Conservation (phyloP, 768 basidiomycete species). For the Tricholoma furcatifolium region DNA sequence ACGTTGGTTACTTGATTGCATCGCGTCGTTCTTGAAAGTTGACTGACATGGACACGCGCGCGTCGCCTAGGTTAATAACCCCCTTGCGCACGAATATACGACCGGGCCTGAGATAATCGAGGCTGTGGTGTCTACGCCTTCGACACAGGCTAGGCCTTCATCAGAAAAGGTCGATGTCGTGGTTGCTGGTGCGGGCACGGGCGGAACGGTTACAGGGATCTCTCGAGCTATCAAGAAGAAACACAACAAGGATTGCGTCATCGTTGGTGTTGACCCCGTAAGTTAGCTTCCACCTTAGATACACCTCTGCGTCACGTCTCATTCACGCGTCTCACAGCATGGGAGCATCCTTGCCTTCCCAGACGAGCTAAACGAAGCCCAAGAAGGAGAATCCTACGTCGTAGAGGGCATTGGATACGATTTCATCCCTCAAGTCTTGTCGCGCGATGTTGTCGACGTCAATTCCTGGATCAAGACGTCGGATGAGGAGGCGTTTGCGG, state of each 20-base stretch:
- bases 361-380: slow-evolving; percentile 55
- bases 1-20: slow-evolving; percentile 41
- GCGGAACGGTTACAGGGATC: slow-evolving; percentile 91
- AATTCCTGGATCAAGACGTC: slow-evolving; percentile 84
- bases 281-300: slow-evolving; percentile 20
- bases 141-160: slow-evolving; percentile 54
- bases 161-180: slow-evolving; percentile 79
- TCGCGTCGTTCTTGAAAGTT: slow-evolving; percentile 11
- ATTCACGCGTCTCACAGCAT: slow-evolving; percentile 41
- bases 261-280: slow-evolving; percentile 93
- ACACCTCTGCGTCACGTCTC: not conserved
- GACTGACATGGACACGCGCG: no score
- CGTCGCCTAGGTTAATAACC: slow-evolving; percentile 68
- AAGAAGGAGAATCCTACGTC: slow-evolving; percentile 55
- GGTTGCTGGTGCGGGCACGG: slow-evolving; percentile 89
- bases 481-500: slow-evolving; percentile 79
- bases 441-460: slow-evolving; percentile 56
- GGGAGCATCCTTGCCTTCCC: slow-evolving; percentile 88
- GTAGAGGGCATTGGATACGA: slow-evolving; percentile 99
- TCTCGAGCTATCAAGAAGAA: slow-evolving; percentile 76
- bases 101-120: slow-evolving; percentile 93
- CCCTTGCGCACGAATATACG: slow-evolving; percentile 84
- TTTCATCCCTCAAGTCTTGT: slow-evolving; percentile 86
- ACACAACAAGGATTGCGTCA: slow-evolving; percentile 68
- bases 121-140: slow-evolving; percentile 65